Evolutionary conservation across 768 basidiomycete genomes (phyloP), one percentile per base, ranked within the genome.

Genomic region (Naganishia kalamii): DNA sequence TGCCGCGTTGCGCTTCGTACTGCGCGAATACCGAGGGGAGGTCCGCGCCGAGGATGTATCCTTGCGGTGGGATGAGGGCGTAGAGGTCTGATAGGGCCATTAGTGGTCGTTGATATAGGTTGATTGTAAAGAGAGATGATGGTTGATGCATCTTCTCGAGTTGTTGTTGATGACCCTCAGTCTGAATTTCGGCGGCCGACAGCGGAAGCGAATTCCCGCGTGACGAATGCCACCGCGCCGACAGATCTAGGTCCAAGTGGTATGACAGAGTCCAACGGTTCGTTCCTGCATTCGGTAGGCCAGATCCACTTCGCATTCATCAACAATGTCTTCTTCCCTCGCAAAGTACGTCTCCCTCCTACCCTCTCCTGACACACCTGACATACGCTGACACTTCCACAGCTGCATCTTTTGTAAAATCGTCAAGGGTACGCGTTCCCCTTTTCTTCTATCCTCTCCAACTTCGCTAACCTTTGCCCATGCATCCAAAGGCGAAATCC

Each of bases 401-500:
- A 71, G 69, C 65, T 96, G 92, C 78, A 80, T 97, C 72, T 97
- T 96, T 81, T 98, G 94, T 84, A 96, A 87, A 81, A 96, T 97
- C 78, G 84, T 92, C 81, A 89, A 89, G 80, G 89, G 92, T 86
- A 49, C 66, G 75, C n/a, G n/a, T n/a, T n/a, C n/a, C n/a, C n/a
- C n/a, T n/a, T 65, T 15, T 1, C 21, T 21, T 41, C 30, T 40
- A 35, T 23, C 32, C 48, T 17, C 29, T 32, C 19, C 21, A 21
- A 21, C 25, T 6, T 37, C 4, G 51, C 49, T 62, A 33, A 8
- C 8, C 23, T 13, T 21, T 35, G 19, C 48, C 19, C 21, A 46
- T 23, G 12, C 12, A 43, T 10, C 32, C 23, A 48, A 74, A 92
- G 92, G 91, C 59, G 87, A 92, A 25, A 92, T 97, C 69, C 93